Conservation (phyloP, 2,329 filamentous ascomycete species). For the Trichoderma simmonsii region DNA sequence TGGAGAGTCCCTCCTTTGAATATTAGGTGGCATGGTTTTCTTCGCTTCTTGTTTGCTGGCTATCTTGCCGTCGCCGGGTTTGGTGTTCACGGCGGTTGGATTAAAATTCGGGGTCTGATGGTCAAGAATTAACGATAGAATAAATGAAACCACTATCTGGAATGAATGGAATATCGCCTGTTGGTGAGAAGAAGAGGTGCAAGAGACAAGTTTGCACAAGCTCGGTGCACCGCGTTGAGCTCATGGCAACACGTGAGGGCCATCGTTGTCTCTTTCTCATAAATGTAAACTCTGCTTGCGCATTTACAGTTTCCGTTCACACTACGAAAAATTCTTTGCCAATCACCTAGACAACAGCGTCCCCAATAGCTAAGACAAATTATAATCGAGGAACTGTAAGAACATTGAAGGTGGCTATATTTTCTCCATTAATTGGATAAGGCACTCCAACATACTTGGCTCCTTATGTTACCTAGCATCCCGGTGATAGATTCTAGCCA, state of each 20-base stretch:
- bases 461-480: too few relatives aligned
- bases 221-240: background rate
- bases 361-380: background rate
- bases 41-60: background rate
- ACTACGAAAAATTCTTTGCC: background rate
- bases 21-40: background rate
- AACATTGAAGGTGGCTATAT: background rate
- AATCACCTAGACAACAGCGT: background rate
- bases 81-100: background rate
- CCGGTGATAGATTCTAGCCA: too few relatives aligned
- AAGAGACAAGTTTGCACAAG: background rate
- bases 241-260: background rate
- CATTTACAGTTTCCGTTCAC: background rate
- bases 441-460: background rate
- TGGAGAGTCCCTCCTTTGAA: background rate
- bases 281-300: background rate
- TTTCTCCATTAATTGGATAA: background rate
- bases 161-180: background rate
- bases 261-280: background rate
- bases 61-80: background rate
- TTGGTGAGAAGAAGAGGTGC: background rate
- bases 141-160: background rate
- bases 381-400: background rate
- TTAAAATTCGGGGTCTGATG: background rate
- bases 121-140: background rate